phyloP scores from a whole-genome alignment of 2,329 filamentous ascomycete genomes.

The Fusarium equiseti region DNA sequence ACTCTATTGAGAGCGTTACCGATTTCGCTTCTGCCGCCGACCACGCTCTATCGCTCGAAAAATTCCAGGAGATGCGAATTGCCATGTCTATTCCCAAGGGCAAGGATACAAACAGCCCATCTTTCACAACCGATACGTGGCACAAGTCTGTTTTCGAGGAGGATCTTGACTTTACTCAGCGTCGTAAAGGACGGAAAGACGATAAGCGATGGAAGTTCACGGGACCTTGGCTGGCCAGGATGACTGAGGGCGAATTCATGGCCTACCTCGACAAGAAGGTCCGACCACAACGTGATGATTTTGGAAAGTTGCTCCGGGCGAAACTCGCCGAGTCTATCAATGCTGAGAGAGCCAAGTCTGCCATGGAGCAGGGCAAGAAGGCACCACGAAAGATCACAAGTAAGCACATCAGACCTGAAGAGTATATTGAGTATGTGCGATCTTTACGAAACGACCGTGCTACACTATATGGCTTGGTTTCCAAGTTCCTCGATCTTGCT shows the following conservation, averaged over 20 bases:
- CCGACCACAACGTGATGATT: conserved; percentile 64
- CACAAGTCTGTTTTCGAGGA: conserved; percentile 71
- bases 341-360: conserved; percentile 51
- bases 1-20: conserved; percentile 88
- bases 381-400: conserved; percentile 47
- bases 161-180: conserved; percentile 64
- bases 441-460: conserved; percentile 64
- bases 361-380: conserved; percentile 55
- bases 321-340: conserved; percentile 63
- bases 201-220: conserved; percentile 74
- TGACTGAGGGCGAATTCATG: conserved; percentile 71
- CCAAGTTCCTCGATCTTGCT: conserved; percentile 72
- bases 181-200: conserved; percentile 52
- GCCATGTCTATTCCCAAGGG: conserved; percentile 70
- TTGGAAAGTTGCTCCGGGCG: conserved; percentile 65
- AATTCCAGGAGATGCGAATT: conserved; percentile 86
- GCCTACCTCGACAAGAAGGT: conserved; percentile 67
- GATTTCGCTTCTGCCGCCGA: conserved; percentile 88
- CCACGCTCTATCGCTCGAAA: conserved; percentile 82
- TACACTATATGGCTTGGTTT: conserved; percentile 65
- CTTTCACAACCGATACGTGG: conserved; percentile 41
- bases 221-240: conserved; percentile 74
- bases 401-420: conserved; percentile 61
- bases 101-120: conserved; percentile 35
- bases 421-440: conserved; percentile 66